These are phyloP conservation scores for Aureobasidium sp. DNA, from an alignment of 2,329 filamentous ascomycete genomes.

Conservation along the genomic window DNA sequence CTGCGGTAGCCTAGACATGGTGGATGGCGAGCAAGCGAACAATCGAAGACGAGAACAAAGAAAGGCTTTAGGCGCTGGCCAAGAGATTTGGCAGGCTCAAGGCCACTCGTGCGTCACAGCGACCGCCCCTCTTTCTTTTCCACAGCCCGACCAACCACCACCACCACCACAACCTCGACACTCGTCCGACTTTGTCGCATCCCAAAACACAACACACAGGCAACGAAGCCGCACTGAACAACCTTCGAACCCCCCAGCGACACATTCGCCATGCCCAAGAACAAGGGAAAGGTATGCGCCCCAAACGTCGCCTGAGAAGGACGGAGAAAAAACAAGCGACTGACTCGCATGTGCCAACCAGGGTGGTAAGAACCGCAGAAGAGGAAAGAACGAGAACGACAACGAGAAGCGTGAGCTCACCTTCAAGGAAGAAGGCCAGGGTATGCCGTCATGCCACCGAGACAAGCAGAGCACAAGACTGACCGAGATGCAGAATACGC, in stretches of 20 bases:
- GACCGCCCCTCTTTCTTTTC: conserved; percentile 10
- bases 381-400: conserved; percentile 82
- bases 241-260: conserved; percentile 19
- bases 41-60: conserved; percentile 3
- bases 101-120: conserved; percentile 2
- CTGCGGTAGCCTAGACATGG: conserved; percentile 3
- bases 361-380: conserved; percentile 97
- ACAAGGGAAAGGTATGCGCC: conserved; percentile 84
- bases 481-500: conserved; percentile 55
- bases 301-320: conserved; percentile 11
- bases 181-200: conserved; percentile 10
- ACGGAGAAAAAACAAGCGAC: conserved; percentile 20
- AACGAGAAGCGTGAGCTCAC: conserved; percentile 98
- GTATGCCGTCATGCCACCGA: conserved; percentile 34
- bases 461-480: conserved; percentile 16
- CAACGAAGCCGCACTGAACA: conserved; percentile 22
- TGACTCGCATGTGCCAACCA: conserved; percentile 39
- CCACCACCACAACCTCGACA: background rate
- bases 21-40: background rate
- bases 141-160: too few relatives aligned
- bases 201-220: conserved; percentile 11
- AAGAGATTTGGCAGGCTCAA: conserved; percentile 14
- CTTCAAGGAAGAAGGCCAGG: conserved; percentile 98
- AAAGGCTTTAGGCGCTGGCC: conserved; percentile 7
- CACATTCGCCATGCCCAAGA: conserved; percentile 77